A percentile compares a stretch with the other conserved stretches of the same genome.
These are phyloP conservation scores for Aspergillus costaricaensis DNA, from an alignment of 2,329 filamentous ascomycete genomes.

Conservation along the genomic window DNA sequence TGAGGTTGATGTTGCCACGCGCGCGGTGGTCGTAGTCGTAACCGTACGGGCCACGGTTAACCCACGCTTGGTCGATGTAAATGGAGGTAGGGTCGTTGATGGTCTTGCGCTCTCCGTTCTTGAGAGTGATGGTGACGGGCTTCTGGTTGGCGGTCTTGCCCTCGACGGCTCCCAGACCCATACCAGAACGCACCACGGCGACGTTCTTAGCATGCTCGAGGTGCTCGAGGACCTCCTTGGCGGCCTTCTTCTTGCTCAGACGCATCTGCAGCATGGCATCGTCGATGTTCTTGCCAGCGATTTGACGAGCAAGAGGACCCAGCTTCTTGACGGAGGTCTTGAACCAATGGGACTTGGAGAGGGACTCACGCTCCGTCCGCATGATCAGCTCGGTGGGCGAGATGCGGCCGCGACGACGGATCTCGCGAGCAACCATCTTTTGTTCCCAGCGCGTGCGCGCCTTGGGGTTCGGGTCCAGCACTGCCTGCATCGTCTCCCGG, in stretches of 20 bases:
- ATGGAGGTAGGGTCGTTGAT: slow-evolving; percentile 76
- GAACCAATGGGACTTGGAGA: slow-evolving; percentile 68
- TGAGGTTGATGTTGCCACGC: slow-evolving; percentile 67
- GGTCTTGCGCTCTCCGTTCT: slow-evolving; percentile 71
- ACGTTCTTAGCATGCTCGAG: slow-evolving; percentile 78
- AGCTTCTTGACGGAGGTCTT: slow-evolving; percentile 93
- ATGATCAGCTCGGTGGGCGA: slow-evolving; percentile 67
- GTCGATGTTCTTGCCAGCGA: slow-evolving; percentile 88
- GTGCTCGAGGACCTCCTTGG: slow-evolving; percentile 75
- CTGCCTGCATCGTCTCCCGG: slow-evolving; percentile 59
- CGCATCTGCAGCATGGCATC: slow-evolving; percentile 94
- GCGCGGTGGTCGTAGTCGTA: slow-evolving; percentile 70
- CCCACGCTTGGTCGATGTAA: slow-evolving; percentile 92
- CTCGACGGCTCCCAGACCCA: slow-evolving; percentile 65
- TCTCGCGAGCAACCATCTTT: slow-evolving; percentile 77
- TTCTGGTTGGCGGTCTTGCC: slow-evolving; percentile 28
- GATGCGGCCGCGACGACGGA: slow-evolving; percentile 68
- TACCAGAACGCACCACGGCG: slow-evolving; percentile 77
- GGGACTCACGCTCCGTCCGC: slow-evolving; percentile 62
- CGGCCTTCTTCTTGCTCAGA: slow-evolving; percentile 91
- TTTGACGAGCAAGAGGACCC: slow-evolving; percentile 79
- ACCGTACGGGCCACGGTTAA: slow-evolving; percentile 71
- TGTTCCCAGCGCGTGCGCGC: slow-evolving; percentile 75
- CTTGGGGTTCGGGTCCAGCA: slow-evolving; percentile 73
- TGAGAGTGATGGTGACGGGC: slow-evolving; percentile 66